Base-by-base conservation (phyloP, 371 early-diverging fungal species). In the Circinella minor region DNA sequence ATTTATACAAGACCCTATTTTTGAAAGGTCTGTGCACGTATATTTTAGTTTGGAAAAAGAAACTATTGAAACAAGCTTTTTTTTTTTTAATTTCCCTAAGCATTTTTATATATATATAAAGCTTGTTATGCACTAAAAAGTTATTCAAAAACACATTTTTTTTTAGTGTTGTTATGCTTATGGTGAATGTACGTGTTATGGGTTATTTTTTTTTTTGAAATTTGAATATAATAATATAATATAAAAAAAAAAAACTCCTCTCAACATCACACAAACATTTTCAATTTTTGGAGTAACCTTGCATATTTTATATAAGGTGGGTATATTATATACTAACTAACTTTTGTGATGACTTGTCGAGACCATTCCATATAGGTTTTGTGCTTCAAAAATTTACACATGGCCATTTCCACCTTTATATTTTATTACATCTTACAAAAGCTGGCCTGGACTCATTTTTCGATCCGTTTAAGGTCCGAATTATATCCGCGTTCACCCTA, bases 371-470 rank as follows among this genome's bases (percentile, higher is more conserved):
- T 34, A 57, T 27, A 57, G 6, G 57, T 27, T 57, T 11, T 57
- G 57, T 34, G 27, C 27, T 27, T 27, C n/a, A 11, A 57, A 34
- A 57, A 17, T 10, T 57, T 34, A n/a, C 57, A 57, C 57, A 57
- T 57, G 57, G 57, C 36, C 20, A 34, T 57, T 57, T 27, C 2
- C 27, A 27, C 6, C 27, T 57, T 18, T 34, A 1, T 57, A 27
- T 55, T 11, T 55, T 7, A 55, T 55, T 34, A 57, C 9, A 18
- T 57, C 18, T 57, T 17, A 27, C 6, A 7, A 7, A 57, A 18
- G 5, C 14, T 34, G 57, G 57, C 57, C 57, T 57, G 57, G 57
- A 57, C 57, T 57, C 57, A 9, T 34, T 57, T n/a, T 57, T 57
- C 27, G 27, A 57, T 20, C 1, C 57, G 43, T 43, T n/a, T 27